Evolutionary conservation across 2,329 filamentous ascomycete species (phyloP).

Genomic region (Pseudogymnoascus sp.): DNA sequence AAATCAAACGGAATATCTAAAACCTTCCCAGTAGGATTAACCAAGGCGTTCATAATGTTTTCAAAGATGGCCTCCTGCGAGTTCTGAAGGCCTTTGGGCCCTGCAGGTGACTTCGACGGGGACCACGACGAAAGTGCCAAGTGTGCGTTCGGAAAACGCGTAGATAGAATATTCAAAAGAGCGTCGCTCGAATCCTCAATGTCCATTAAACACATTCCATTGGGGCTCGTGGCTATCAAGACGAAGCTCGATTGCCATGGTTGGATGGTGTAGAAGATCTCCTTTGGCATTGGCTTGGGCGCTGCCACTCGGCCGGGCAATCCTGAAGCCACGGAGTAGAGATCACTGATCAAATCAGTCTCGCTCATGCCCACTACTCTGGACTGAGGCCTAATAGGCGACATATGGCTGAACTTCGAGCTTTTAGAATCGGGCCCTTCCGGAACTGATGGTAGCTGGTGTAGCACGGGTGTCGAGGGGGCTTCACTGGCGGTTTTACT

Average conservation of each 20-base stretch:
- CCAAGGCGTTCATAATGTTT: slow-evolving; percentile 2
- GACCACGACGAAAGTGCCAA: slow-evolving; percentile 1
- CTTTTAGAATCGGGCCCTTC: neutral
- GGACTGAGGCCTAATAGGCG: neutral
- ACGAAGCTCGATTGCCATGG: slow-evolving; percentile 1
- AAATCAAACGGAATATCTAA: slow-evolving; percentile 2
- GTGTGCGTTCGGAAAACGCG: neutral
- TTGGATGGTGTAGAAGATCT: slow-evolving; percentile 4
- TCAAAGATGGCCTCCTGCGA: neutral
- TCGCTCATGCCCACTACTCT: neutral
- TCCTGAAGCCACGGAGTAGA: neutral
- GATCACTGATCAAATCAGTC: slow-evolving; percentile 1
- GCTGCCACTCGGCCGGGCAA: slow-evolving; percentile 1
- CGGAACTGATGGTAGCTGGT: slow-evolving; percentile 1
- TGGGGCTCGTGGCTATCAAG: slow-evolving; percentile 2
- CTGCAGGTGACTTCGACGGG: neutral
- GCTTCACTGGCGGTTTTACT: slow-evolving; percentile 5
- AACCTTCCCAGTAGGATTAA: slow-evolving; percentile 4
- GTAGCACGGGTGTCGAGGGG: neutral
- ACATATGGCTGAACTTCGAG: neutral
- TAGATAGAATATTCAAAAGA: neutral
- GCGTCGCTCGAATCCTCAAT: slow-evolving; percentile 5
- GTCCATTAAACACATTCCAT: slow-evolving; percentile 4
- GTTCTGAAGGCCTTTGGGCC: neutral
- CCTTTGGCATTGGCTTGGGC: slow-evolving; percentile 1